phyloP scores from a whole-genome alignment of 345 rosid species.

The Populus tremula region DNA sequence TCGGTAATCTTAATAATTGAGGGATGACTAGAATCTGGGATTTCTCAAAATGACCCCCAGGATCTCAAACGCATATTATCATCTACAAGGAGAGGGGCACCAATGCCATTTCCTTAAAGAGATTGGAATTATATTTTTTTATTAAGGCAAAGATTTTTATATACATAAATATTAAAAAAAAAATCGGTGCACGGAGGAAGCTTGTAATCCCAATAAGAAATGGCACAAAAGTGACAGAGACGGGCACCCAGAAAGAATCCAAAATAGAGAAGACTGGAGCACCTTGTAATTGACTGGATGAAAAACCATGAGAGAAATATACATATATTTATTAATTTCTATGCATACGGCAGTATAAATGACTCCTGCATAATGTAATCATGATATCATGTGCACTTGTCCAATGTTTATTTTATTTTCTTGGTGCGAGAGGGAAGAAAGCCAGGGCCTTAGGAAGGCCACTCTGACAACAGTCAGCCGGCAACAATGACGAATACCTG shows the following conservation, averaged over 20 bases:
- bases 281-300: not conserved
- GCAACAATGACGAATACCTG: too few species aligned
- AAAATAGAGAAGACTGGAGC: not conserved
- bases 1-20: not conserved
- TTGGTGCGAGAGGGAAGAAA: too few species aligned
- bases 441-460: too few species aligned
- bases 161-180: not conserved
- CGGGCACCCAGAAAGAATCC: slow-evolving; percentile 1
- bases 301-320: not conserved
- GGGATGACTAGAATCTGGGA: not conserved
- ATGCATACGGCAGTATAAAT: not conserved
- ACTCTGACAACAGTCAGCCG: too few species aligned
- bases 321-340: not conserved
- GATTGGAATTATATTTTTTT: not conserved
- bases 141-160: not conserved
- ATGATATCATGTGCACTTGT: not conserved
- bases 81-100: not conserved
- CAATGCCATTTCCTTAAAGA: not conserved
- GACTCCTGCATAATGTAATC: too few species aligned
- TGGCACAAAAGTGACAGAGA: slow-evolving; percentile 14
- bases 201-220: not conserved
- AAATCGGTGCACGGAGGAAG: not conserved
- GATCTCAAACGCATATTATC: not conserved
- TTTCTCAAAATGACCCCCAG: not conserved
- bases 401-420: not conserved